A percentile compares a stretch with the other conserved stretches of the same genome.
Evolutionary conservation across 2,329 filamentous ascomycete species (phyloP).

Genomic region (Pestalotiopsis fici): DNA sequence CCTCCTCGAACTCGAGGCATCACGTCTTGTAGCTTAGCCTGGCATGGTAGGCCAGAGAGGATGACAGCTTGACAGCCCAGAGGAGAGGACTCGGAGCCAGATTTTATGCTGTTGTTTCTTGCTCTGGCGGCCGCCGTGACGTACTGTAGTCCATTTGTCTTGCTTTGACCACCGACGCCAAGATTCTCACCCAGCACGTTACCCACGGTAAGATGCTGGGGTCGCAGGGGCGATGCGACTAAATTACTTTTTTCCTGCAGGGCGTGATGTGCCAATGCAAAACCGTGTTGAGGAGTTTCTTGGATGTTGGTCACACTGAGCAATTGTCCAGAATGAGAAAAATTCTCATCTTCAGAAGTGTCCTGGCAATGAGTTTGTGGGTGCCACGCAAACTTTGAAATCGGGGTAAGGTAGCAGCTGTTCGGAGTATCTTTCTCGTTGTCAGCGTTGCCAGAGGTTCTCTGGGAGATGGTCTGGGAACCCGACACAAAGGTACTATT

Average conservation of each 20-base stretch:
- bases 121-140: background rate
- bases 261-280: too few species aligned
- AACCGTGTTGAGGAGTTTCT: too few species aligned
- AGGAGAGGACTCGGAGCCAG: background rate
- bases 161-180: too few species aligned
- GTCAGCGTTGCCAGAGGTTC: slow-evolving; percentile 1
- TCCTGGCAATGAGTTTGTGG: background rate
- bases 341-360: too few species aligned
- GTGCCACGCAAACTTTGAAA: background rate
- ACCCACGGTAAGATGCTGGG: too few species aligned
- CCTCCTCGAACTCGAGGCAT: slow-evolving; percentile 8
- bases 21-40: background rate
- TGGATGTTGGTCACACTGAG: too few species aligned
- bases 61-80: slow-evolving; percentile 7
- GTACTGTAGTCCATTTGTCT: slow-evolving; percentile 2
- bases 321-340: too few species aligned
- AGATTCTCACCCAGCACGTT: too few species aligned
- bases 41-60: background rate
- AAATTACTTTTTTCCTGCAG: too few species aligned
- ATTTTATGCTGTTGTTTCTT: background rate
- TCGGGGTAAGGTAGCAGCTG: background rate
- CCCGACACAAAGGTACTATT: background rate
- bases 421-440: background rate
- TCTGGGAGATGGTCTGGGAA: background rate
- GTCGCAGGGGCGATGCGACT: too few species aligned